Conservation (phyloP, 1,284 basidiomycete genomes). For the Mycena citricolor region DNA sequence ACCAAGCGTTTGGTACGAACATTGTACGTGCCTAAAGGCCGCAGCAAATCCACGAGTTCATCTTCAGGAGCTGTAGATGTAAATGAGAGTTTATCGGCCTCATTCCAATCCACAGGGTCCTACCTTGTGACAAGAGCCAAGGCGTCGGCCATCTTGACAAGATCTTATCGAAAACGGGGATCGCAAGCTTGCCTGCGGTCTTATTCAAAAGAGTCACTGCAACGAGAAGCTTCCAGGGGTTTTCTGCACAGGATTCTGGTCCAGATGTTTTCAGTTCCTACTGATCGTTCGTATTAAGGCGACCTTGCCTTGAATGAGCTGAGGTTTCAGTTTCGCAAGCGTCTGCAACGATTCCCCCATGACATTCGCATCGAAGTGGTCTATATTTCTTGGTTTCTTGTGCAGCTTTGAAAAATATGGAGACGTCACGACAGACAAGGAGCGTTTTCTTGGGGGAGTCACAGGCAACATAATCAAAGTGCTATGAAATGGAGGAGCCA, state of each 20-base stretch:
- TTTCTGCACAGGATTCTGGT: slow-evolving; percentile 45
- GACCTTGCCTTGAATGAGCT: slow-evolving; percentile 42
- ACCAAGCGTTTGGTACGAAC: slow-evolving; percentile 52
- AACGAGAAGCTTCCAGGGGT: slow-evolving; percentile 57
- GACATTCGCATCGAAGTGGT: too few species aligned
- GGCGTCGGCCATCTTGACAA: slow-evolving; percentile 54
- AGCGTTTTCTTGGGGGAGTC: slow-evolving; percentile 4
- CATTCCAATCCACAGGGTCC: slow-evolving; percentile 9
- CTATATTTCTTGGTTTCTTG: neutral
- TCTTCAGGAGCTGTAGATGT: slow-evolving; percentile 30
- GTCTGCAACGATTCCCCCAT: slow-evolving; percentile 23
- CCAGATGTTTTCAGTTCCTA: neutral
- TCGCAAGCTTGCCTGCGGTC: slow-evolving; percentile 49
- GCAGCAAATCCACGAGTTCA: slow-evolving; percentile 44
- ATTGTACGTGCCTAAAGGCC: slow-evolving; percentile 52
- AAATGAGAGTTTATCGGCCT: neutral
- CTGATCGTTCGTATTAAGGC: neutral
- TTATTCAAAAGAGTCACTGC: slow-evolving; percentile 58
- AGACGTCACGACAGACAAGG: slow-evolving; percentile 3
- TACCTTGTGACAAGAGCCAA: slow-evolving; percentile 49
- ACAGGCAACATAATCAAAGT: neutral
- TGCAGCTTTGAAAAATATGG: slow-evolving; percentile 13
- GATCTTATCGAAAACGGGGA: slow-evolving; percentile 56
- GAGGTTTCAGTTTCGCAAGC: slow-evolving; percentile 35
- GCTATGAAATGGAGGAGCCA: slow-evolving; percentile 11